These are phyloP conservation scores for Aspergillus hancockii DNA, from an alignment of 495 filamentous ascomycete species.

Conservation along the genomic window DNA sequence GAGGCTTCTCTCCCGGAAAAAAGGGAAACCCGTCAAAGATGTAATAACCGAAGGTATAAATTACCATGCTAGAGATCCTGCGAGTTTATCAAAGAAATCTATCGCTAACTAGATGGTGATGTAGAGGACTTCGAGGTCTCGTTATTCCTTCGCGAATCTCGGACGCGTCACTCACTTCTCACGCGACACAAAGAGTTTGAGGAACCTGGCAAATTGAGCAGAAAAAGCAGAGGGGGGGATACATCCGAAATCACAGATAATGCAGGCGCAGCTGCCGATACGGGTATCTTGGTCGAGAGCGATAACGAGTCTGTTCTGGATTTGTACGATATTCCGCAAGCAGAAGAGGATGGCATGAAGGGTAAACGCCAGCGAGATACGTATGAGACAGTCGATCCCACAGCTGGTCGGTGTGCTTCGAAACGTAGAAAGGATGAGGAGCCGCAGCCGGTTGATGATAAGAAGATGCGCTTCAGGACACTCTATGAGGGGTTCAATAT, in stretches of 20 bases:
- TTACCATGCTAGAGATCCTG: neutral
- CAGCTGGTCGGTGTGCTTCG: conserved; percentile 15
- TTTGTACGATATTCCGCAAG: conserved; percentile 41
- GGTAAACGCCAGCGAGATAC: conserved; percentile 8
- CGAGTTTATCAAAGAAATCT: neutral
- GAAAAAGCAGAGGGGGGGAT: neutral
- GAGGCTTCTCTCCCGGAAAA: conserved; percentile 55
- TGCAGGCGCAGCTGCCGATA: conserved; percentile 36
- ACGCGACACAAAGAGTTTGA: conserved; percentile 76
- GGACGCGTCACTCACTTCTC: conserved; percentile 84
- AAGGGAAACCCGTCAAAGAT: conserved; percentile 82
- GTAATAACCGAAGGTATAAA: conserved; percentile 74
- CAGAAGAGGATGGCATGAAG: conserved; percentile 18
- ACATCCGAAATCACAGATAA: conserved; percentile 37
- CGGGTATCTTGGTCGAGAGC: conserved; percentile 45
- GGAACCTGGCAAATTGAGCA: conserved; percentile 41
- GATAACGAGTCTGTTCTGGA: conserved; percentile 37
- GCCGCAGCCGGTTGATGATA: conserved; percentile 62
- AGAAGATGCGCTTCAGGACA: conserved; percentile 81
- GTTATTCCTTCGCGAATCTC: conserved; percentile 86
- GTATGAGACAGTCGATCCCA: conserved; percentile 3
- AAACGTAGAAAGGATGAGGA: conserved; percentile 20
- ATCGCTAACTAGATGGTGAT: conserved; percentile 4
- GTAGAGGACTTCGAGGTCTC: conserved; percentile 93
- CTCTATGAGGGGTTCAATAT: conserved; percentile 95